Conservation (phyloP, 768 basidiomycete species). For the Serendipita indica region DNA sequence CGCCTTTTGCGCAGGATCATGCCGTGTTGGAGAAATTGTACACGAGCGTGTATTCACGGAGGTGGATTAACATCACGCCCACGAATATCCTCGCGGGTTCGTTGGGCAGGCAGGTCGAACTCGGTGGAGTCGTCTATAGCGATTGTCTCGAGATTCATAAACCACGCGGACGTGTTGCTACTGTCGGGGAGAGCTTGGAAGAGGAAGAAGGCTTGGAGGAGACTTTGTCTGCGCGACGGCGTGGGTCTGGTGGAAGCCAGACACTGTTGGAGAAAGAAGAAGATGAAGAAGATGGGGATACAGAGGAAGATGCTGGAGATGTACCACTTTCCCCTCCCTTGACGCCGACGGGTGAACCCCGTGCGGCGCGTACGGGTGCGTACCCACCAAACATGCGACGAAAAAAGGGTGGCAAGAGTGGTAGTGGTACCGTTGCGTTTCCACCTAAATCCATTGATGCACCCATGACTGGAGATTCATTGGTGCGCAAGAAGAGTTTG, state of each 20-base stretch:
- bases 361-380: background rate
- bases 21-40: conserved; percentile 4
- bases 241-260: background rate
- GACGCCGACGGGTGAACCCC: background rate
- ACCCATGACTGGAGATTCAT: background rate
- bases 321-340: conserved; percentile 1
- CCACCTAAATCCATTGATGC: background rate
- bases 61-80: background rate
- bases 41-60: background rate
- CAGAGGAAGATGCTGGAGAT: background rate
- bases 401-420: background rate
- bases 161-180: background rate
- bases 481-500: background rate
- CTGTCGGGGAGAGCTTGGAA: background rate
- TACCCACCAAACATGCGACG: background rate
- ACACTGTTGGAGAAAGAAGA: background rate
- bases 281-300: background rate
- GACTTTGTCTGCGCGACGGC: background rate
- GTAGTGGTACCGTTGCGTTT: background rate
- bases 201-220: background rate
- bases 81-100: background rate
- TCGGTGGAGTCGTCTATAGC: background rate
- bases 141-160: background rate
- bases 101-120: conserved; percentile 1
- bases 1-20: conserved; percentile 4